These are phyloP conservation scores for Yamadazyma phyllophila DNA, from an alignment of 805 yeast species.

Conservation along the genomic window DNA sequence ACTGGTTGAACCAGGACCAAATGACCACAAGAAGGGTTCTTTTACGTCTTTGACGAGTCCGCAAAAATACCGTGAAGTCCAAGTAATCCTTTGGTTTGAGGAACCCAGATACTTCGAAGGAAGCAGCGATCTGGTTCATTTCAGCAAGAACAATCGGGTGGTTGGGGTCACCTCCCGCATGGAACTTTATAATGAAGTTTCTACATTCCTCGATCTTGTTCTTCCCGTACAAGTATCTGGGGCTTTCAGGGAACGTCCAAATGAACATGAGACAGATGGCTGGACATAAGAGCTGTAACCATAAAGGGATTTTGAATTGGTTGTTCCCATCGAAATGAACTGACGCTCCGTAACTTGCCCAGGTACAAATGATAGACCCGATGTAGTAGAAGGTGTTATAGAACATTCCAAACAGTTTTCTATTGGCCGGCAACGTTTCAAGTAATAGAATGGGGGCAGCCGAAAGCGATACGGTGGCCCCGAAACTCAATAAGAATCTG, in stretches of 20 bases:
- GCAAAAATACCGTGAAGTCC: slow-evolving; percentile 12
- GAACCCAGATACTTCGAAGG: slow-evolving; percentile 13
- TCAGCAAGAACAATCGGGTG: slow-evolving; percentile 30
- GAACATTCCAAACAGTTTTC: slow-evolving; percentile 10
- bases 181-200: slow-evolving; percentile 14
- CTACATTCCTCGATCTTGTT: slow-evolving; percentile 30
- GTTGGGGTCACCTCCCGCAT: slow-evolving; percentile 16
- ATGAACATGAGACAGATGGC: slow-evolving; percentile 31
- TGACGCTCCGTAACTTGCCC: slow-evolving; percentile 23
- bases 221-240: slow-evolving; percentile 41
- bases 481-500: slow-evolving; percentile 47
- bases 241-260: slow-evolving; percentile 45
- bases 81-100: slow-evolving; percentile 14
- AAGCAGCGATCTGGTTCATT: slow-evolving; percentile 30
- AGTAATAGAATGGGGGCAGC: slow-evolving; percentile 45
- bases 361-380: slow-evolving; percentile 41
- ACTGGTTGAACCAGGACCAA: slow-evolving; percentile 40
- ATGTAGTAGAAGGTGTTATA: slow-evolving; percentile 33
- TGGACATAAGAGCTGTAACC: slow-evolving; percentile 36
- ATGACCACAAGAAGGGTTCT: slow-evolving; percentile 16
- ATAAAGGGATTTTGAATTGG: slow-evolving; percentile 22
- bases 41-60: slow-evolving; percentile 12
- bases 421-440: slow-evolving; percentile 41
- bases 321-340: slow-evolving; percentile 38
- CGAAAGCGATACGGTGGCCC: slow-evolving; percentile 35